Base-by-base conservation (phyloP, 306 rosid species). In the Cucumis cinereus region DNA sequence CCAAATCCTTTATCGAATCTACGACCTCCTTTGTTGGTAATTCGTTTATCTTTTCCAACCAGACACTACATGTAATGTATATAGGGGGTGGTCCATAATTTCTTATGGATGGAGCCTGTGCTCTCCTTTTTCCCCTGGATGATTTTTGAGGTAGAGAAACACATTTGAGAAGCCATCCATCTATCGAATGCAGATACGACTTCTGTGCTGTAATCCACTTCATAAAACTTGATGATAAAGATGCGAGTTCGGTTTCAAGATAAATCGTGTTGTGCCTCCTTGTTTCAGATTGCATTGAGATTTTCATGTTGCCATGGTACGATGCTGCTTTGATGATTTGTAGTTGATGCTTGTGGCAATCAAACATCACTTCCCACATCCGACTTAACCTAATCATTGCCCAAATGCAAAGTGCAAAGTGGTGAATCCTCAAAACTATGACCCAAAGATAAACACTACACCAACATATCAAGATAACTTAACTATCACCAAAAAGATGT, bases 321-420 rank as follows among this genome's bases (percentile, higher is more conserved):
- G 84, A 77, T 45, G 93, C 88, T 55, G 80, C 84, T 9, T 90
- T 80, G 77, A 93, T 91, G 17, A 93, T 86, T 83, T 81, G 85
- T 64, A 81, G 82, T 83, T 93, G 98, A 77, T 74, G 92, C 83
- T 81, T 88, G 96, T 92, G 97, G 84, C 96, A 92, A 74, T 89
- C 92, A 50, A 60, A 82, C 99, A 94, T 90, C 84, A 81, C 93
- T 70, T 88, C 91, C 99, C 98, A 94, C 99, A 92, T 94, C 77
- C 92, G 89, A 74, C 83, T 79, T 82, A 92, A 84, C 88, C 99
- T 94, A 84, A 17, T 38, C 79, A 78, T 47, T 57, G 33, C 23
- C 73, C 38, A 66, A 74, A 79, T 36, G 74, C 41, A 73, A 11
- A 75, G 78, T 54, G 16, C 50, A 45, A 45, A 45, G 50, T 45